Base-by-base conservation (phyloP, 768 basidiomycete species). In the Boletus pseudopeckii region DNA sequence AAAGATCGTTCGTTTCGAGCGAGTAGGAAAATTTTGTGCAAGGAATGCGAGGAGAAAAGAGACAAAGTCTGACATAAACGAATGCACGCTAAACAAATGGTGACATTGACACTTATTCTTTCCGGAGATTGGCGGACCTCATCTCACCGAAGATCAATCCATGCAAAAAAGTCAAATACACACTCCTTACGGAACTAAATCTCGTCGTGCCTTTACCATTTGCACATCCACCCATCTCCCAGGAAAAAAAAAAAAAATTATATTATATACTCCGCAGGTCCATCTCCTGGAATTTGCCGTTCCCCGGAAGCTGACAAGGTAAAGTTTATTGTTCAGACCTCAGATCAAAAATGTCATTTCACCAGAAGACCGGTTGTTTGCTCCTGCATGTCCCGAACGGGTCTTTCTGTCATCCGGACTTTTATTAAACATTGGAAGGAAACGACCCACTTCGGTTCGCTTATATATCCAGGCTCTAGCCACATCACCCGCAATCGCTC, bases 121-220 rank as follows among this genome's bases (percentile, higher is more conserved):
- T 43, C 59, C 69, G 69, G 69, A 71, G 67, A 67, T 71, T 53
- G 40, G 58, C 70, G 69, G 70, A 66, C 40, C 10, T 52, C 54
- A 61, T 67, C 52, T 53, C 26, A 55, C 58, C 64, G 68, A 70
- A 53, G 66, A 68, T 67, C 67, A 68, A 54, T 55, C 49, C 52
- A 61, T 58, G 36, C 45, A 69, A 72, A 72, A 70, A 72, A 70
- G 66, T 54, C 65, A 70, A 71, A 72, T 56, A 54, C 55, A 61
- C 54, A 51, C 53, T 64, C 46, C 24, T 70, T 70, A 70, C 68
- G 70, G 58, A 70, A 69, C 65, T 57, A 48, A 56, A 59, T 39
- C 55, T 64, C 47, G 51, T 57, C 8, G 64, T 67, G 54, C 61
- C 68, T 67, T 54, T 58, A 26, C 53, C 28, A 42, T 39, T 53